Evolutionary conservation across 202 grass and related monocot species (phyloP), one percentile per base, ranked within the genome.

Genomic region (Schoenoplectus triqueter): DNA sequence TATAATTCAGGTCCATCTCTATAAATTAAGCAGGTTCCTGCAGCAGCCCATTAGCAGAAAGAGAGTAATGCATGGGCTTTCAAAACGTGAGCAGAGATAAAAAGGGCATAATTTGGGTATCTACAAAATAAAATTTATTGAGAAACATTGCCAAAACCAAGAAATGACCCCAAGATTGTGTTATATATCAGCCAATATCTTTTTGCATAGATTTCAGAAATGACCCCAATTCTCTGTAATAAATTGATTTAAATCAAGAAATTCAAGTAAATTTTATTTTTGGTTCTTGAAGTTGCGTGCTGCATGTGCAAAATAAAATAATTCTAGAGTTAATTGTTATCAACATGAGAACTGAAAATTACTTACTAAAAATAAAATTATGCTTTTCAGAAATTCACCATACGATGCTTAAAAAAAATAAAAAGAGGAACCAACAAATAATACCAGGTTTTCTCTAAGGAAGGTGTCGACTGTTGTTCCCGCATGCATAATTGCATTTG

Each of bases 381-480:
- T 11, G 14, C n/a, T 49, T 22, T 75, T 20, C 4, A 39, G 19
- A 75, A 54, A 21, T 13, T 5, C 72, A 49, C 18, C 31, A 83
- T 49, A 49, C 55, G 8, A 66, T 49, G 85, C 21, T 40, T 62
- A 73, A 6, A 85, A 4, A 22, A 40, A 68, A 49, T 18, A 41
- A 66, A 66, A 15, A 20, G 6, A 42, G 14, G 17, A 42, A 51
- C 17, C 10, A 71, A 18, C 42, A 84, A 8, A 44, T 20, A 15
- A 8, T 94, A 99, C 97, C 93, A 99, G 85, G 64, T 99, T 94
- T 86, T 99, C 97, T 90, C 97, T 96, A 72, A 99, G 92, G 72
- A 99, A 99, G 10, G 97, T 99, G 78, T 99, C 97, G 6, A 99
- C 97, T 55, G 97, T 99, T 85, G 97, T 99, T 84, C 97, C 97